phyloP scores from a whole-genome alignment of 2,329 filamentous ascomycete species.

The Alternaria brassicicola region DNA sequence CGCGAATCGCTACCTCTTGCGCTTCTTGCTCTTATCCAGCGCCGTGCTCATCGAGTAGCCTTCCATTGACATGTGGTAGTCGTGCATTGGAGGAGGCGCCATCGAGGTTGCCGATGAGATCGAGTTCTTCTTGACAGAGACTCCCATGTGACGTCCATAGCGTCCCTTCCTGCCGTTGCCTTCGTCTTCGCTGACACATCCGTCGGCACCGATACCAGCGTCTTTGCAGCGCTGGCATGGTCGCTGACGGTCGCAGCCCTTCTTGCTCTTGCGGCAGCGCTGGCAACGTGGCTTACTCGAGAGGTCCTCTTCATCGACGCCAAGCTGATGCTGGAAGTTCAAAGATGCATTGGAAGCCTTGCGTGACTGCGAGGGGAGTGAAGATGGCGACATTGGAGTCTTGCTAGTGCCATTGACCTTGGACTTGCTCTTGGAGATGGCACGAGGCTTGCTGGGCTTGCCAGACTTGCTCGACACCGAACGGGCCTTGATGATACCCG shows the following conservation, averaged over 20 bases:
- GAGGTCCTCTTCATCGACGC: slow-evolving; percentile 81
- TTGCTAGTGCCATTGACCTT: slow-evolving; percentile 51
- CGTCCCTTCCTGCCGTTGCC: slow-evolving; percentile 95
- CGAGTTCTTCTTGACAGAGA: slow-evolving; percentile 64
- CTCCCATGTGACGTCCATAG: slow-evolving; percentile 75
- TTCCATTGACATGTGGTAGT: slow-evolving; percentile 36
- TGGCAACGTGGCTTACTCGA: slow-evolving; percentile 97
- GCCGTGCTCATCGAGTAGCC: slow-evolving; percentile 25
- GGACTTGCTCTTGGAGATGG: slow-evolving; percentile 59
- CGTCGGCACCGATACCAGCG: slow-evolving; percentile 88
- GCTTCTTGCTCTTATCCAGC: slow-evolving; percentile 70
- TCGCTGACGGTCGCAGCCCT: slow-evolving; percentile 95
- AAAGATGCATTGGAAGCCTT: slow-evolving; percentile 76
- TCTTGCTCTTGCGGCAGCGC: slow-evolving; percentile 98
- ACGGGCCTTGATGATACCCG: slow-evolving; percentile 43
- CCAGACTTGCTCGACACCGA: slow-evolving; percentile 48
- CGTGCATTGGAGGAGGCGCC: slow-evolving; percentile 43
- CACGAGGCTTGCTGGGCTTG: slow-evolving; percentile 50
- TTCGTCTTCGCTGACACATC: slow-evolving; percentile 97
- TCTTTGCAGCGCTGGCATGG: slow-evolving; percentile 96
- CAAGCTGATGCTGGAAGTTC: slow-evolving; percentile 67
- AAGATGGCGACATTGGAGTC: slow-evolving; percentile 61
- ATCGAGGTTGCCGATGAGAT: slow-evolving; percentile 36
- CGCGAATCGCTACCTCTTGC: slow-evolving; percentile 61
- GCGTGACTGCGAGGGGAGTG: slow-evolving; percentile 71